Base-by-base conservation (phyloP, 176 grass and related monocot genomes). In the Zoysia pacifica region DNA sequence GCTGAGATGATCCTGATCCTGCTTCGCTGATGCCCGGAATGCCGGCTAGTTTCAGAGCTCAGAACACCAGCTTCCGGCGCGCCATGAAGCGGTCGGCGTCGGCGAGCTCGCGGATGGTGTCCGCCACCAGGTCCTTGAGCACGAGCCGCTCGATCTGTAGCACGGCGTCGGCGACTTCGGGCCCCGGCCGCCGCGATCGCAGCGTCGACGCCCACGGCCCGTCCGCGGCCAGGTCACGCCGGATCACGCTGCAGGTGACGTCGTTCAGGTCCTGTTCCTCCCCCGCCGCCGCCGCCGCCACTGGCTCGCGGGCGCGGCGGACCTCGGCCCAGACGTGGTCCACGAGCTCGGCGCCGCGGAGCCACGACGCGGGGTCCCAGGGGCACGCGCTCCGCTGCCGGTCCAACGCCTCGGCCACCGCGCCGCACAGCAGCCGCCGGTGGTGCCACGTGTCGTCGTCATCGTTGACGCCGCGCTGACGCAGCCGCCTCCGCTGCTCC, bases 21-120 rank as follows among this genome's bases (percentile, higher is more conserved):
- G 43, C 67, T 11, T n/a, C 9, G 13, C 38, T 6, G 48, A 4
- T 11, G 8, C 48, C 6, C 2, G 5, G 1, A 9, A 1, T 7
- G 48, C 48, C 1, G 14, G 15, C 52, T 2, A 8, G 54, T 58
- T 19, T 19, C 18, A 58, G 14, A 18, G 11, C 55, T 75, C 38
- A 95, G 87, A 99, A 99, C 13, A 93, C 83, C 51, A 99, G 93
- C 69, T 91, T 99, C 75, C 97, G 90, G 38, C 97, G 93, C 4
- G 90, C 88, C 35, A 84, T 47, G 5, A 63, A 51, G 11, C 77
- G 52, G 15, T 49, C 62, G 7, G 80, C 86, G 67, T 86, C 84
- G 58, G 86, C 86, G 10, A 99, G 97, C 80, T 91, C 86, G 39
- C 81, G 83, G 88, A 99, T 99, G 69, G 86, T 87, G 78, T 99